Evolutionary conservation across 148 eudicot genomes (phyloP).

Genomic region (Rhododendron vialii): DNA sequence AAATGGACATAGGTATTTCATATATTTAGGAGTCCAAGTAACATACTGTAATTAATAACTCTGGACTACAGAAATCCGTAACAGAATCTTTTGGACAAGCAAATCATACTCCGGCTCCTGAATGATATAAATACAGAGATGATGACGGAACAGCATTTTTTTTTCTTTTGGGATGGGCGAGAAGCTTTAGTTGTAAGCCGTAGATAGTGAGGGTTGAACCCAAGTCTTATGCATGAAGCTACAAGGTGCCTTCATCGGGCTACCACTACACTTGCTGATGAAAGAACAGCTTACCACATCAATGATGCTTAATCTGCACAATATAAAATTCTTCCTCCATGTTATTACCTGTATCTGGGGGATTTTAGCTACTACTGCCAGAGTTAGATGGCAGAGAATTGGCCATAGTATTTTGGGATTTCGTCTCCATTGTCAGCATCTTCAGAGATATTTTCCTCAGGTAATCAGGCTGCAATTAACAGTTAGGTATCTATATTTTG

Average conservation of each 20-base stretch:
- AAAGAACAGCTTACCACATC: neutral
- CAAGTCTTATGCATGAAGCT: neutral
- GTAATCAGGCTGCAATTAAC: constrained; percentile 71
- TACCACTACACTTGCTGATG: neutral
- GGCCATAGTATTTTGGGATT: constrained; percentile 50
- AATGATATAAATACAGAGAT: neutral
- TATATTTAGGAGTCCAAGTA: neutral
- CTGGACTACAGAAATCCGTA: neutral
- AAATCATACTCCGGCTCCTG: neutral
- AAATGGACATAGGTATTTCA: neutral
- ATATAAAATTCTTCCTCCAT: neutral
- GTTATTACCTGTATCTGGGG: constrained; percentile 33
- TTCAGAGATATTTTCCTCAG: constrained; percentile 83
- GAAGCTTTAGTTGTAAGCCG: neutral
- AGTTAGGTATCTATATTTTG: neutral
- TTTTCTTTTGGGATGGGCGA: neutral
- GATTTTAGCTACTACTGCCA: constrained; percentile 42
- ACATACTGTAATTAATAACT: neutral
- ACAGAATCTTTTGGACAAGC: neutral
- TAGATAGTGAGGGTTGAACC: neutral
- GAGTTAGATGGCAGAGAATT: constrained; percentile 52
- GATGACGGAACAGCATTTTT: neutral
- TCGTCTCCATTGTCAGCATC: constrained; percentile 84
- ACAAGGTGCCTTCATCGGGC: neutral
- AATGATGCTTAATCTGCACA: neutral